Percentiles rank a stretch among this genome's conserved stretches.
These are phyloP conservation scores for Croton setiger DNA, from an alignment of 441 rosid species.

Conservation along the genomic window DNA sequence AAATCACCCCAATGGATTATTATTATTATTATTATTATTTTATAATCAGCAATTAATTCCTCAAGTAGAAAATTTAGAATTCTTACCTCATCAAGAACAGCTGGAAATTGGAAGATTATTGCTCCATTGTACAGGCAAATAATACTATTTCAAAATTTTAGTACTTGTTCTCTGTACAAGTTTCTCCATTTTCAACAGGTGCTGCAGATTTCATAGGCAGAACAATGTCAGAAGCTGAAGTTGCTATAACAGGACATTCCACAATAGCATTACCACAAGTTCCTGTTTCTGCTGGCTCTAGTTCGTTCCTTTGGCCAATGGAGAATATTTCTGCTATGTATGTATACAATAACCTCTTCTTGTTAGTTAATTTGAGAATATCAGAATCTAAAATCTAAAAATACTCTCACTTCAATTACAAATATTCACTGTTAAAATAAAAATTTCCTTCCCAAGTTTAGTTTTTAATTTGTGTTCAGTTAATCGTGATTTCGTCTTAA, in stretches of 20 bases:
- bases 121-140: background rate
- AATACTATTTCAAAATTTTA: background rate
- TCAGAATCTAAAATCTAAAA: background rate
- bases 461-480: background rate
- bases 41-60: background rate
- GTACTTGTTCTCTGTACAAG: conserved; percentile 7
- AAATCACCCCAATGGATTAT: background rate
- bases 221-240: conserved; percentile 8
- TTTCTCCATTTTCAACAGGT: conserved; percentile 22
- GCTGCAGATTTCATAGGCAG: conserved; percentile 14
- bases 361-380: background rate
- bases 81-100: background rate
- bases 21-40: background rate
- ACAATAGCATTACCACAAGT: conserved; percentile 17
- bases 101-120: background rate
- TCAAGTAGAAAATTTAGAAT: background rate
- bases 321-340: conserved; percentile 34
- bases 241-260: conserved; percentile 18
- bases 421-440: background rate
- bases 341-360: background rate
- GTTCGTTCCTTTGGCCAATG: conserved; percentile 18
- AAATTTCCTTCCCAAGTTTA: background rate
- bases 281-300: conserved; percentile 21
- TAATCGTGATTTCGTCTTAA: background rate
- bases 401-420: background rate